Evolutionary conservation across 768 basidiomycete species (phyloP).

Genomic region (Lentinula raphanica): DNA sequence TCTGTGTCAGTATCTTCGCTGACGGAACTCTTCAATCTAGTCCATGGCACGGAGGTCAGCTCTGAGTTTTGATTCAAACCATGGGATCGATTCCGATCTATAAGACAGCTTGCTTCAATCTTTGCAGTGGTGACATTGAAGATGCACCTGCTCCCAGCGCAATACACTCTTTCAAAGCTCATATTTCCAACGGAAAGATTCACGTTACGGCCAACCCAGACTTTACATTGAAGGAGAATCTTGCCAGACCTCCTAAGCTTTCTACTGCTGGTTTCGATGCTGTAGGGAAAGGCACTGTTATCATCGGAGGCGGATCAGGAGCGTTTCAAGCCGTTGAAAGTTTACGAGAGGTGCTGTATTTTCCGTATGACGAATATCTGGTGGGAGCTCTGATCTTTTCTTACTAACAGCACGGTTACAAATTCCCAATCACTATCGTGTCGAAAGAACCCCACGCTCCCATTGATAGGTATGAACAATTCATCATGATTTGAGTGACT

Average conservation of each 20-base stretch:
- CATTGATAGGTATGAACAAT: slow-evolving; percentile 62
- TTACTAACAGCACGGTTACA: slow-evolving; percentile 60
- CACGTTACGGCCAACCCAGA: slow-evolving; percentile 66
- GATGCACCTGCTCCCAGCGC: slow-evolving; percentile 83
- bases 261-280: slow-evolving; percentile 40
- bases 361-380: neutral
- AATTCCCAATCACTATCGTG: slow-evolving; percentile 70
- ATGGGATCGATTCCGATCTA: neutral
- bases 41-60: slow-evolving; percentile 82
- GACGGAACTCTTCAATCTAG: slow-evolving; percentile 25
- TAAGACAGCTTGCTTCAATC: slow-evolving; percentile 74
- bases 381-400: neutral
- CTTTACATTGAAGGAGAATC: slow-evolving; percentile 61
- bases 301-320: slow-evolving; percentile 83
- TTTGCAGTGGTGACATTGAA: slow-evolving; percentile 83
- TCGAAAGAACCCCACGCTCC: slow-evolving; percentile 78
- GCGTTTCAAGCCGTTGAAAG: slow-evolving; percentile 75
- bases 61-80: neutral
- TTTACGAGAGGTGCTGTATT: slow-evolving; percentile 75
- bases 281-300: slow-evolving; percentile 65
- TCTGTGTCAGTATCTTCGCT: neutral
- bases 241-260: slow-evolving; percentile 55
- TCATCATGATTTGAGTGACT: neutral
- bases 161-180: slow-evolving; percentile 71
- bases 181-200: slow-evolving; percentile 67